Percentiles rank a stretch among this genome's conserved stretches.
Conservation (phyloP, 768 basidiomycete species). For the Pisolithus tinctorius region DNA sequence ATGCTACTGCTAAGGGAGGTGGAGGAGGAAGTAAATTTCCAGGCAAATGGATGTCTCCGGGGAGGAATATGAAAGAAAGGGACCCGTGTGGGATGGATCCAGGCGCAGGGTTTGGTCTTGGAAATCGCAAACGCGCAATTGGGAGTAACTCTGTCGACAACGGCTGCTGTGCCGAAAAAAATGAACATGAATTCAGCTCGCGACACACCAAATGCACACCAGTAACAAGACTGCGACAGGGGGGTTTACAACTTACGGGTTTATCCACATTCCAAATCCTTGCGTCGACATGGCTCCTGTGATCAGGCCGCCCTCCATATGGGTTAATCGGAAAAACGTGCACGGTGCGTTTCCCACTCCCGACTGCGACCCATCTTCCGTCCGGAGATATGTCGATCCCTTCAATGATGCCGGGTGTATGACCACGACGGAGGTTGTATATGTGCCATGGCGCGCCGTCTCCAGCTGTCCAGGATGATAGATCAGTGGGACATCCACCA, state of each 20-base stretch:
- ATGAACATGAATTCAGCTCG: neutral
- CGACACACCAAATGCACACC: neutral
- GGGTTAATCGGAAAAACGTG: conserved; percentile 77
- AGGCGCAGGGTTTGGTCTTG: conserved; percentile 22
- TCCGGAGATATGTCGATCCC: conserved; percentile 37
- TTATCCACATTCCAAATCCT: conserved; percentile 48
- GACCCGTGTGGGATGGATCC: conserved; percentile 27
- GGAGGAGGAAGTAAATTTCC: conserved; percentile 33
- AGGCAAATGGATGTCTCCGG: conserved; percentile 29
- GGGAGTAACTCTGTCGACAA: conserved; percentile 50
- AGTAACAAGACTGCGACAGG: neutral
- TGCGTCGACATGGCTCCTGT: conserved; percentile 52
- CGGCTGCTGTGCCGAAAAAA: conserved; percentile 33
- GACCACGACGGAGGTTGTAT: conserved; percentile 66
- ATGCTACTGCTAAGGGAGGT: conserved; percentile 9
- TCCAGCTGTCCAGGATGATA: conserved; percentile 1
- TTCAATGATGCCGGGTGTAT: conserved; percentile 60
- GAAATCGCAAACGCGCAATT: conserved; percentile 45
- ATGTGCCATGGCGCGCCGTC: conserved; percentile 41
- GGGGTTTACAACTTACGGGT: conserved; percentile 29
- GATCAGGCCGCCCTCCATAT: conserved; percentile 63
- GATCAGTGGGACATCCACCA: neutral
- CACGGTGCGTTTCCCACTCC: conserved; percentile 55
- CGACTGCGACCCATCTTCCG: conserved; percentile 63
- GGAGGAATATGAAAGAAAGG: conserved; percentile 52